Base-by-base conservation (phyloP, 2,329 filamentous ascomycete genomes). In the Colletotrichum chrysophilum region DNA sequence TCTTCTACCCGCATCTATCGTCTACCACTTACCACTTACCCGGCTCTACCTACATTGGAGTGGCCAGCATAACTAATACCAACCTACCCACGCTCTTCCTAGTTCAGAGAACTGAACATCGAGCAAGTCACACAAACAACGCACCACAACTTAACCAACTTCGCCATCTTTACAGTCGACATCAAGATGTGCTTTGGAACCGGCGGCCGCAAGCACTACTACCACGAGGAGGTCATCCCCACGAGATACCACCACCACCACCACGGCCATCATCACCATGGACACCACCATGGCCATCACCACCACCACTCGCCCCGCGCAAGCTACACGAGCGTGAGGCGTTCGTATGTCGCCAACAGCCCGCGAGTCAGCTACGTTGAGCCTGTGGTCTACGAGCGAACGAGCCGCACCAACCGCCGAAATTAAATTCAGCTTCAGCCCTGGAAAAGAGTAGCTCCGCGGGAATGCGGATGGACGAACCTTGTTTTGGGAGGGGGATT, bases 221-320 rank as follows among this genome's bases (percentile, higher is more conserved):
- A 91, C 81, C 87, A 87, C 80, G 88, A 91, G 83, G 89, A 91
- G 78, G 85, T 88, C 77, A 85, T 89, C 62, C 89, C 89, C 58
- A 84, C 86, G 73, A 84, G 87, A 55, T 84, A 85, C 65, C 80
- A 80, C 67, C 79, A 82, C 77, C 77, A 79, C 56, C 82, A 84
- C 76, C 80, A 79, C 36, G 81, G 84, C 65, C 81, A 61, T 43
- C 81, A 85, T 65, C 82, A 82, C 62, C 82, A 83, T 56, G 82
- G 84, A 38, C 80, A 83, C 18, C 82, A 84, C 72, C 82, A 84
- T 62, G 80, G 81, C 62, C 81, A 84, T 61, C 83, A 84, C 58
- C 80, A 81, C 72, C 79, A 79, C 62, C 80, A 83, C 65, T 85
- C 85, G 28, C 87, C 87, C 62, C 81, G 84, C 61, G 82, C 83